Evolutionary conservation across 208 protist genomes (phyloP), one percentile per base, ranked within the genome.

Genomic region (Jaenimonas drosophilae): DNA sequence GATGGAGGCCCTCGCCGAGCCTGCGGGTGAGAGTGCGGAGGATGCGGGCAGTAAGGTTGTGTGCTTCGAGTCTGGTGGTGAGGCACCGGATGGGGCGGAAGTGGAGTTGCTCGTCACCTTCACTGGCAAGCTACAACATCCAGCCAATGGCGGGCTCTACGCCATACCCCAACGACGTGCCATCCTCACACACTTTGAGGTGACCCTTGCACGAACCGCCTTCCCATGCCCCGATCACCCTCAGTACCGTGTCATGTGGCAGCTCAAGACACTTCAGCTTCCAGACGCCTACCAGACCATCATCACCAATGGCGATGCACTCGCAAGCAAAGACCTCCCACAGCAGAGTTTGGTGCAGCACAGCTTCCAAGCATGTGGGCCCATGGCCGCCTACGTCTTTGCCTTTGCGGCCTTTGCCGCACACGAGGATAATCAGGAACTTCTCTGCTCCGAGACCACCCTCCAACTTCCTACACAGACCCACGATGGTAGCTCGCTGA

Each of bases 221-320:
- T 92, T 92, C 38, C 84, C 84, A 4, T 88, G 73, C 47, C 74
- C 79, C 1, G 84, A 92, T 49, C 54, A 87, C 41, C 71, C 84
- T 32, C 51, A 64, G 44, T 84, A 85, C 46, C 71, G 80, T 33
- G 39, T 86, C 0, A 49, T 63, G 1, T 86, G 75, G 73, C 53
- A 69, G 24, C 48, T 85, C 31, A 54, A 71, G 59, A 66, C 45
- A 2, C 29, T 85, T 2, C 68, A 75, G 48, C 51, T 89, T 3
- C 75, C 75, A 0, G 36, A 45, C 24, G 27, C 20, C 11, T 86
- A 74, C 51, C 34, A 1, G 14, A 49, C 58, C 0, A 52, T 80
- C 5, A 31, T 78, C 28, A 73, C 59, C 12, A 83, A 79, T 51
- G 55, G 57, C 2, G 46, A 47, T 9, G 45, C 59, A 30, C 9